These are phyloP conservation scores for Myriosclerotinia duriaeana DNA, from an alignment of 2,329 filamentous ascomycete genomes.

Conservation along the genomic window DNA sequence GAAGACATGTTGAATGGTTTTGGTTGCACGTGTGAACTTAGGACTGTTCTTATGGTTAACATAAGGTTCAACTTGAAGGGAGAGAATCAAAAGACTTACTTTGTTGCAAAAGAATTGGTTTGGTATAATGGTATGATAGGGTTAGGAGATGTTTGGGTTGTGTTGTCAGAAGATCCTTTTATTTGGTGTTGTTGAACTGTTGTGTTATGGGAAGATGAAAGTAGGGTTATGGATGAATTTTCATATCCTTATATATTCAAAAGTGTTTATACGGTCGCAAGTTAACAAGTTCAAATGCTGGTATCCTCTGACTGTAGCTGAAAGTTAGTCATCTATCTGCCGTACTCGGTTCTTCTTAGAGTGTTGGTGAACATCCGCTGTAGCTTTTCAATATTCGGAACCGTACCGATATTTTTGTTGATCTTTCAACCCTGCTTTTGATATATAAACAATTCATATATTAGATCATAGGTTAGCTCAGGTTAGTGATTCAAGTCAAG, in stretches of 20 bases:
- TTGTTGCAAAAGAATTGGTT: background rate
- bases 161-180: background rate
- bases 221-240: background rate
- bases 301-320: no score
- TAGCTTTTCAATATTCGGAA: no score
- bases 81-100: background rate
- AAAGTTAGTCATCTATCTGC: background rate
- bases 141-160: background rate
- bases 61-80: no score
- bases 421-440: fast-evolving
- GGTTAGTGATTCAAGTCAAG: no score
- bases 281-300: no score
- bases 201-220: background rate
- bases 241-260: background rate
- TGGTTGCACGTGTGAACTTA: no score
- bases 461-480: background rate
- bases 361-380: background rate
- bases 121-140: background rate
- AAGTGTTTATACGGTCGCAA: background rate
- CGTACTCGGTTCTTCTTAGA: background rate
- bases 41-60: background rate
- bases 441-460: background rate
- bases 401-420: background rate
- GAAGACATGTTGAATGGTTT: background rate
- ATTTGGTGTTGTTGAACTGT: background rate